Evolutionary conservation across 1,139 yeast species (phyloP).

Genomic region (Lodderomyces parapsilosis): DNA sequence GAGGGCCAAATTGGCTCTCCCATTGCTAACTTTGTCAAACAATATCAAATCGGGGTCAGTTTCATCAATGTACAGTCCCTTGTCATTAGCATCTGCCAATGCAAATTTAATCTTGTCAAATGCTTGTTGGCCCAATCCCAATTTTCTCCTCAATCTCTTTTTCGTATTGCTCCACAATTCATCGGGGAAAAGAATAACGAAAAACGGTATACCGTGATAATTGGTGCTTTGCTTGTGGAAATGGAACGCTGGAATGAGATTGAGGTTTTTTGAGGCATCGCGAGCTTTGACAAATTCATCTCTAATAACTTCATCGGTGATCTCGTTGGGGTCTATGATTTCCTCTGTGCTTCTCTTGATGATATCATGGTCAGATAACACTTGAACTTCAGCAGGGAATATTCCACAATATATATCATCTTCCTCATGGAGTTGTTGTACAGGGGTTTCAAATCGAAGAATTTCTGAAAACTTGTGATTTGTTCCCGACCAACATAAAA

Average conservation of each 20-base stretch:
- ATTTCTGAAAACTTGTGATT: slow-evolving; percentile 40
- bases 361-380: slow-evolving; percentile 39
- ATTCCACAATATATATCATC: slow-evolving; percentile 42
- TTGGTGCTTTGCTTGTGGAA: slow-evolving; percentile 69
- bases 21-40: slow-evolving; percentile 52
- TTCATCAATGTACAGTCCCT: slow-evolving; percentile 51
- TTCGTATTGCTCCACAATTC: slow-evolving; percentile 69
- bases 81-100: slow-evolving; percentile 42
- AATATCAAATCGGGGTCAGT: slow-evolving; percentile 55
- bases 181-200: slow-evolving; percentile 62
- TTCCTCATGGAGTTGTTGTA: slow-evolving; percentile 34
- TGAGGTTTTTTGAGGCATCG: slow-evolving; percentile 35
- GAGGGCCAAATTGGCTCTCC: slow-evolving; percentile 60
- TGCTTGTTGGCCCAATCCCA: slow-evolving; percentile 79
- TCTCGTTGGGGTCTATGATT: slow-evolving; percentile 6
- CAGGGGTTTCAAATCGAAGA: slow-evolving; percentile 35
- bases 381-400: slow-evolving; percentile 46
- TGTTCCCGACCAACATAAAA: slow-evolving; percentile 60
- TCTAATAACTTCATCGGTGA: slow-evolving; percentile 23
- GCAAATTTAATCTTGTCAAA: slow-evolving; percentile 75
- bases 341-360: slow-evolving; percentile 25
- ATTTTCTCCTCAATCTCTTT: slow-evolving; percentile 59
- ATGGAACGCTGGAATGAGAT: slow-evolving; percentile 58
- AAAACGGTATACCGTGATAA: slow-evolving; percentile 87
- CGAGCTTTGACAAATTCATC: slow-evolving; percentile 31